Evolutionary conservation across 331 rosid genomes (phyloP).

Genomic region (Malus hybrid): DNA sequence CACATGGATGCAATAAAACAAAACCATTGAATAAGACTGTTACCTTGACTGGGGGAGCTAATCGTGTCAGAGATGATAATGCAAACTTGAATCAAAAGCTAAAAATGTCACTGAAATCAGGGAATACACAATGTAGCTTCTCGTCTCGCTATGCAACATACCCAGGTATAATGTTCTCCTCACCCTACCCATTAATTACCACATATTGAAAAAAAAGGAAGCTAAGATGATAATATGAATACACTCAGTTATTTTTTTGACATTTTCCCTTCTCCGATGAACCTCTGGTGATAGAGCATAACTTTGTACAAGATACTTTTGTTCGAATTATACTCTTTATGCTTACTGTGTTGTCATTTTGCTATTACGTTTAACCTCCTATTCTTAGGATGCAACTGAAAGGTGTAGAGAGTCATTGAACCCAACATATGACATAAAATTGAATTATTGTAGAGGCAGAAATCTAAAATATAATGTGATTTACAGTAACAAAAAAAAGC

Average conservation of each 20-base stretch:
- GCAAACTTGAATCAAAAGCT: neutral
- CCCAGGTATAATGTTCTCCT: too few relatives aligned
- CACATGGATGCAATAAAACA: neutral
- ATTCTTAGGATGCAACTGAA: neutral
- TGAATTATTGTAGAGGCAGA: neutral
- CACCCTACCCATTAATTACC: too few relatives aligned
- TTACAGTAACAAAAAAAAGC: neutral
- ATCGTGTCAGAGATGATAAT: neutral
- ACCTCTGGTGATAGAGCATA: neutral
- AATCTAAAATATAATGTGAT: neutral
- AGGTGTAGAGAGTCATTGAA: neutral
- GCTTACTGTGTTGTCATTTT: neutral
- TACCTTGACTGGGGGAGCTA: neutral
- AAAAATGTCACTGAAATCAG: neutral
- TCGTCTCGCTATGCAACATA: neutral
- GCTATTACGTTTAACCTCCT: neutral
- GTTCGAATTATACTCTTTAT: neutral
- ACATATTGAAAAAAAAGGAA: too few relatives aligned
- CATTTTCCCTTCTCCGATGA: neutral
- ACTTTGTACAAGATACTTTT: neutral
- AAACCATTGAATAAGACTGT: neutral
- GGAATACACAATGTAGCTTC: neutral
- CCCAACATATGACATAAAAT: neutral
- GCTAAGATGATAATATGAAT: neutral
- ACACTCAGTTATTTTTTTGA: too few relatives aligned